Evolutionary conservation across 2,329 filamentous ascomycete species (phyloP), one percentile per base, ranked within the genome.

Genomic region (Mycosphaerella sp.): DNA sequence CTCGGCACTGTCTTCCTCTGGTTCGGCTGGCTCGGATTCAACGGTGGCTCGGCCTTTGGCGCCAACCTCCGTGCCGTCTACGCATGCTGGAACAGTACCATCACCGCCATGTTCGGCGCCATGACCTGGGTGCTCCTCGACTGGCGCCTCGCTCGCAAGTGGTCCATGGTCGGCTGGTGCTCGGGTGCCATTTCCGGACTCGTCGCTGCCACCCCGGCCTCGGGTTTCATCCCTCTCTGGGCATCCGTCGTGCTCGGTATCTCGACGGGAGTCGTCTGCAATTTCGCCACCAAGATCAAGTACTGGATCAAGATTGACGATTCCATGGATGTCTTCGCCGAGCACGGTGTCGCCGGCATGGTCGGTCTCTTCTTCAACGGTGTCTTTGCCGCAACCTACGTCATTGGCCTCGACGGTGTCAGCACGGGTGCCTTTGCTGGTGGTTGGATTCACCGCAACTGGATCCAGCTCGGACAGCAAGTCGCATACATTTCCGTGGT

Each of bases 1-100:
- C 85, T 97, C 64, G 93, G 93, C 59, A 97, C 93, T 3, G 82
- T 95, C 61, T 82, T 98, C 66, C 89, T 98, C 53, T 97, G 91
- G 91, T 97, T 97, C 67, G 93, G 93, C 67, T 98, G 93, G 93
- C 80, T 98, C 61, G 93, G 91, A 52, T 98, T 98, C 83, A 98
- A 97, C 79, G 92, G 92, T 66, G 92, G 92, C 61, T 95, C 91
- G n/a, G 78, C 91, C 42, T 96, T 96, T 66, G 92, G 92, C 64
- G 64, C 64, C 43, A 64, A 64, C 61, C 59, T 97, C 82, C 97
- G 93, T 62, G 93, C 93, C 52, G 85, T 87, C 62, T 95, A 96
- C 84, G 92, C 93, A 52, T 95, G 89, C 83, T 98, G 91, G 92
- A 97, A 97, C 80, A 89, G 87, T 56, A 96, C 93, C 77, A 72